Percentiles rank a stretch among this genome's conserved stretches.
Conservation (phyloP, 106 monocot species). For the Allium fistulosum region DNA sequence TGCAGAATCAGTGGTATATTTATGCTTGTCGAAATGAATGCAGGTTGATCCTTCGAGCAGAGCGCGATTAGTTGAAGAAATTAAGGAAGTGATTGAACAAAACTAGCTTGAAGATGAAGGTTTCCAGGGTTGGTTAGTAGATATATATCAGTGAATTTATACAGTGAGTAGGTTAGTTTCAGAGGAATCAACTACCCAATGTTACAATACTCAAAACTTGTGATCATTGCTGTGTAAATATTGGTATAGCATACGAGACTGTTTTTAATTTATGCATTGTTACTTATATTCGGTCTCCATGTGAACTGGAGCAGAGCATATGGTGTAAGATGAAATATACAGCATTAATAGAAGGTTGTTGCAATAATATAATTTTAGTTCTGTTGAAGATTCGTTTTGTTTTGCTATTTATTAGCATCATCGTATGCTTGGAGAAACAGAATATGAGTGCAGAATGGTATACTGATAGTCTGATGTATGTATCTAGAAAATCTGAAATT, state of each 20-base stretch:
- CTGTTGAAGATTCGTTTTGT: neutral
- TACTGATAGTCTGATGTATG: no score
- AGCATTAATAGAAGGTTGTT: neutral
- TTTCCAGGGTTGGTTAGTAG: neutral
- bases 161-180: no score
- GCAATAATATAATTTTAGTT: neutral
- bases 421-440: no score
- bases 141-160: no score
- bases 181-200: no score
- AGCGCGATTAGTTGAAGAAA: slow-evolving; percentile 47
- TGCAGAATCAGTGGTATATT: neutral
- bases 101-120: neutral
- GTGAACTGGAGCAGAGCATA: neutral
- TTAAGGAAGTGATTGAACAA: slow-evolving; percentile 14
- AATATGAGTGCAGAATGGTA: no score
- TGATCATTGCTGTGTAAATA: neutral
- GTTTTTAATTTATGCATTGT: neutral
- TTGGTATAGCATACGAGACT: neutral
- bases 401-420: no score
- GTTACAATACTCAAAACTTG: neutral
- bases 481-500: no score
- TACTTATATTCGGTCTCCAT: neutral
- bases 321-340: neutral
- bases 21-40: slow-evolving; percentile 7
- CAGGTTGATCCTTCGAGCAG: slow-evolving; percentile 73